Conservation (phyloP, 75 land plant species). For the Cunninghamia lanceolata region DNA sequence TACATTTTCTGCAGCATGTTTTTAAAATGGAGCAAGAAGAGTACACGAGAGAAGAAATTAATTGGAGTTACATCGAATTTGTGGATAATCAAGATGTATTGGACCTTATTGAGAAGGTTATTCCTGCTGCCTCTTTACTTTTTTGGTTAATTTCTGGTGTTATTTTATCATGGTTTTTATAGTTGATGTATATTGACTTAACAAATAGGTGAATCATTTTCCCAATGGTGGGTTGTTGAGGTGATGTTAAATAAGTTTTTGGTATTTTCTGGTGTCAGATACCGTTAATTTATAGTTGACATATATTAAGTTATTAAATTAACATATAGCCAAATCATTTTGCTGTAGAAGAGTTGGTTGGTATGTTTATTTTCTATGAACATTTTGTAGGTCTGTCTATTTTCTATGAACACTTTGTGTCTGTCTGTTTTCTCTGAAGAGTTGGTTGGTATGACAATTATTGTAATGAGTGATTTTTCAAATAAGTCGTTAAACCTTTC, state of each 20-base stretch:
- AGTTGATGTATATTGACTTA: background rate
- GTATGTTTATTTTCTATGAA: background rate
- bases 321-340: background rate
- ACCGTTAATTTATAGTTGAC: background rate
- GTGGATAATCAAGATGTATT: constrained; percentile 98
- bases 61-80: constrained; percentile 99
- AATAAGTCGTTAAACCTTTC: background rate
- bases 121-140: background rate
- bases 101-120: constrained; percentile 97
- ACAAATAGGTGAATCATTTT: background rate
- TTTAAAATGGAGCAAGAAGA: constrained; percentile 99
- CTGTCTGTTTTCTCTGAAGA: background rate
- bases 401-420: background rate
- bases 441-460: background rate
- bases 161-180: background rate
- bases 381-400: background rate
- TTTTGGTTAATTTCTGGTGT: background rate
- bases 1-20: constrained; percentile 64
- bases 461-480: background rate
- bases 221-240: background rate
- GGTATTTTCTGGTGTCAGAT: background rate
- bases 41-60: constrained; percentile 88
- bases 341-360: background rate
- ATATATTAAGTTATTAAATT: too few relatives aligned
- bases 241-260: background rate